Percentiles rank a stretch among this genome's conserved stretches.
Conservation (phyloP, 2,329 filamentous ascomycete genomes). For the Talaromyces sp. region DNA sequence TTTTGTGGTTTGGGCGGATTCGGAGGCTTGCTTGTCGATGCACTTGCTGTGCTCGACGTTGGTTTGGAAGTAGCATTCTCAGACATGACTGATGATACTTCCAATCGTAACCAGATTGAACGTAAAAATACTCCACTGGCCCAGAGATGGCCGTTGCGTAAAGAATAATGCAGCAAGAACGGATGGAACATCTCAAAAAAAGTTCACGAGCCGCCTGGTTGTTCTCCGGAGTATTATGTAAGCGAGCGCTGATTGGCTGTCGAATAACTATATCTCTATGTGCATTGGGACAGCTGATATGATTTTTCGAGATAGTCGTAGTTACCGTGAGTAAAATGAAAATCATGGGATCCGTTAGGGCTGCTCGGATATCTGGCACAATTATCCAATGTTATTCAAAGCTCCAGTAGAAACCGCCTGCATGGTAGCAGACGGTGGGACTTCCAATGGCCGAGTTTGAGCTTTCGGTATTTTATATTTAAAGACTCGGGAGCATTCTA, state of each 20-base stretch:
- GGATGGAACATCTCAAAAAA: not conserved
- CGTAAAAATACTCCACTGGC: not conserved
- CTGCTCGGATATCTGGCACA: too few relatives aligned
- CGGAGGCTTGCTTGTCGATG: conserved; percentile 19
- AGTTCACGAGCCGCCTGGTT: not conserved
- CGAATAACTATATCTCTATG: not conserved
- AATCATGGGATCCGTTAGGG: too few relatives aligned
- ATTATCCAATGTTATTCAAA: too few relatives aligned
- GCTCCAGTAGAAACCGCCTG: too few relatives aligned
- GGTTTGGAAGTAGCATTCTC: conserved; percentile 31
- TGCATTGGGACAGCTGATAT: too few relatives aligned
- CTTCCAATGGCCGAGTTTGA: too few relatives aligned
- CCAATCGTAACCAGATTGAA: not conserved
- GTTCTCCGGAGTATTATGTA: conserved; percentile 6
- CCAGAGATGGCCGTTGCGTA: not conserved
- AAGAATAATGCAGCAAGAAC: not conserved
- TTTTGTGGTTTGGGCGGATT: conserved; percentile 22
- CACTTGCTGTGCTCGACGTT: conserved; percentile 30
- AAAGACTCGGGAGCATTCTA: too few relatives aligned
- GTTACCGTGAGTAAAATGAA: too few relatives aligned
- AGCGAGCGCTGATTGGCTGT: conserved; percentile 3
- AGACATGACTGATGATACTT: conserved; percentile 28
- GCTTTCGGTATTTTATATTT: too few relatives aligned
- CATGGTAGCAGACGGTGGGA: too few relatives aligned
- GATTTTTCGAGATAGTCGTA: too few relatives aligned